Conservation (phyloP, 495 filamentous ascomycete species). For the Durotheca rogersii region DNA sequence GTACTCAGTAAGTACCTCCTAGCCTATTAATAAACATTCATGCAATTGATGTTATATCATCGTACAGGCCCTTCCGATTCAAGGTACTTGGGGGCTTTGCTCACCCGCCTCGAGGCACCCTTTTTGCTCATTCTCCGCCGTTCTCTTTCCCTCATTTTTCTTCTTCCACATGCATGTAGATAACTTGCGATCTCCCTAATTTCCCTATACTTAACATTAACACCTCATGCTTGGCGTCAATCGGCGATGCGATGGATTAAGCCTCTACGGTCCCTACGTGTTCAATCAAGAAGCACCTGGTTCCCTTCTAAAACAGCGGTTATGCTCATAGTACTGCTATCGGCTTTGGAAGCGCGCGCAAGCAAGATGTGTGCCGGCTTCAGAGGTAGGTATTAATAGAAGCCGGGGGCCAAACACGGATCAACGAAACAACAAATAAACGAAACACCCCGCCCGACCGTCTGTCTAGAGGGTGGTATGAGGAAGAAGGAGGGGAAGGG, state of each 20-base stretch:
- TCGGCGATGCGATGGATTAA: slow-evolving; percentile 5
- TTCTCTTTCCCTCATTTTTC: not conserved
- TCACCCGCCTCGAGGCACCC: too few species aligned
- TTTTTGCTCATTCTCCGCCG: slow-evolving; percentile 1
- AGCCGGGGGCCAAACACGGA: slow-evolving; percentile 20
- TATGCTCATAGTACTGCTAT: too few species aligned
- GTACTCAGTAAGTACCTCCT: too few species aligned
- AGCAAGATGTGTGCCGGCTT: slow-evolving; percentile 3
- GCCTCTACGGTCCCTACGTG: slow-evolving; percentile 5
- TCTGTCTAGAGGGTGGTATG: too few species aligned
- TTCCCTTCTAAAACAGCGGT: slow-evolving; percentile 25
- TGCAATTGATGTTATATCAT: too few species aligned
- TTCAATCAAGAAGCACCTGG: slow-evolving; percentile 9
- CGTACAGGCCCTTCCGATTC: too few species aligned
- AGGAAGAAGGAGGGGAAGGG: too few species aligned
- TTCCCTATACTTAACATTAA: slow-evolving; percentile 16
- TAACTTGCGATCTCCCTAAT: not conserved
- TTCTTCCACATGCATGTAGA: not conserved
- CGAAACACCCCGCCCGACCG: slow-evolving; percentile 6
- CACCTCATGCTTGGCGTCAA: slow-evolving; percentile 6
- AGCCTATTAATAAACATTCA: too few species aligned
- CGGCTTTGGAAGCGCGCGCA: slow-evolving; percentile 9
- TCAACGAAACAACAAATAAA: slow-evolving; percentile 3
- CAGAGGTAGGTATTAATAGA: slow-evolving; percentile 24
- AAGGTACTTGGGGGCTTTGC: too few species aligned